Conservation (phyloP, 106 monocot genomes). For the Dendrobium catenatum region DNA sequence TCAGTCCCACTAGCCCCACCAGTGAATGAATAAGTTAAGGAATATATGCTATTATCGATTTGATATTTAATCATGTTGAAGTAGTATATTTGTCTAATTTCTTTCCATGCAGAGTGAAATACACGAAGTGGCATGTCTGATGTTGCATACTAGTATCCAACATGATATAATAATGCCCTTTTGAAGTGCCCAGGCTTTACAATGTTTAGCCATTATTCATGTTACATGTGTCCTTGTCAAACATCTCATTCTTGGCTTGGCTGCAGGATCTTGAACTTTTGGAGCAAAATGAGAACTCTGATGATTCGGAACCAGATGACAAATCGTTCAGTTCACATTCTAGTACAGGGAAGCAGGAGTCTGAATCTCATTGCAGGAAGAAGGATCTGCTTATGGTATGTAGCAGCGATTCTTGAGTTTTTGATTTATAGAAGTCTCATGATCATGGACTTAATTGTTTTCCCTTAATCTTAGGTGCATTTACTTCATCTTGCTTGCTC, state of each 20-base stretch:
- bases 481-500: conserved; percentile 75
- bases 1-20: too few species aligned
- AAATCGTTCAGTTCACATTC: conserved; percentile 23
- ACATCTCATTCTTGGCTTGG: not conserved
- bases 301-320: conserved; percentile 32
- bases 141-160: too few species aligned
- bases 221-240: not conserved
- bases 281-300: conserved; percentile 9
- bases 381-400: conserved; percentile 87
- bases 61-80: too few species aligned
- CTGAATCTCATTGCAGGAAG: conserved; percentile 40
- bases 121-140: too few species aligned
- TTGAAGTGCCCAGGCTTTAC: too few species aligned
- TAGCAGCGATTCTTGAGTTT: conserved; percentile 1
- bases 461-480: conserved; percentile 48
- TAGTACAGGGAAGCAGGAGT: conserved; percentile 19
- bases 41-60: too few species aligned
- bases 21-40: too few species aligned
- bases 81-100: too few species aligned
- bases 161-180: too few species aligned
- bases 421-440: not conserved
- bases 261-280: conserved; percentile 23
- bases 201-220: not conserved
- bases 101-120: too few species aligned
- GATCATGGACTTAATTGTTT: conserved; percentile 8